Base-by-base conservation (phyloP, 352 stramenopile genomes). In the Globisporangium orthogonon region DNA sequence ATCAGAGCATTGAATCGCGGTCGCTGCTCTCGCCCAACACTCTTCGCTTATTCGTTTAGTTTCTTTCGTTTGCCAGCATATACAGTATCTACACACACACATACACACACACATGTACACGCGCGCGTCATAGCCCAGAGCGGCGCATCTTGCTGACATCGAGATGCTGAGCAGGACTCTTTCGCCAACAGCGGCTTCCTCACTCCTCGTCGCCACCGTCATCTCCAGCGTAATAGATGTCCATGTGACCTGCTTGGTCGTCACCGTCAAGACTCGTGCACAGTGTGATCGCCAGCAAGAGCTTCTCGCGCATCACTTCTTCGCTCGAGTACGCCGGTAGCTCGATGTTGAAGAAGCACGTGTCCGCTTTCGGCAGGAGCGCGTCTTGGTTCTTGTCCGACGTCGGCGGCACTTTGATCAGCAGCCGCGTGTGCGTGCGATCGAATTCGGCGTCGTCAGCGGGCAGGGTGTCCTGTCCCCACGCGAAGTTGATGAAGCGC, bases 341-440 rank as follows among this genome's bases (percentile, higher is more conserved):
- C 61, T 91, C 81, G 52, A 93, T 81, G 52, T 93, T 93, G 67
- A 93, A 93, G 46, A 93, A 93, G 45, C 83, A 93, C 33, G 83
- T 93, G 47, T 93, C 83, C 1, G 83, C 78, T 58, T 88, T 91
- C 41, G 83, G 83, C 23, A 93, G 60, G 48, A 89, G 56, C 15
- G 54, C 58, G 54, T 93, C 80, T 54, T 89, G 78, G 44, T 67
- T 61, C 15, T 53, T 41, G 0, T 60, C 51, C 15, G 67, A 70
- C 50, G 69, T 59, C 6, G 73, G 63, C 4, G 80, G 76, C 30
- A 76, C 65, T 61, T 93, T 93, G 53, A 93, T 80, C 23, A 91
- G 64, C 43, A 93, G 48, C 3, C 83, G 70, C 14, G 83, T 89
- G 50, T 88, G 78, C 6, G 78, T 89, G 1, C 80, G 76, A 65